These are phyloP conservation scores for Aspergillus floridensis DNA, from an alignment of 2,329 filamentous ascomycete species.

Conservation along the genomic window DNA sequence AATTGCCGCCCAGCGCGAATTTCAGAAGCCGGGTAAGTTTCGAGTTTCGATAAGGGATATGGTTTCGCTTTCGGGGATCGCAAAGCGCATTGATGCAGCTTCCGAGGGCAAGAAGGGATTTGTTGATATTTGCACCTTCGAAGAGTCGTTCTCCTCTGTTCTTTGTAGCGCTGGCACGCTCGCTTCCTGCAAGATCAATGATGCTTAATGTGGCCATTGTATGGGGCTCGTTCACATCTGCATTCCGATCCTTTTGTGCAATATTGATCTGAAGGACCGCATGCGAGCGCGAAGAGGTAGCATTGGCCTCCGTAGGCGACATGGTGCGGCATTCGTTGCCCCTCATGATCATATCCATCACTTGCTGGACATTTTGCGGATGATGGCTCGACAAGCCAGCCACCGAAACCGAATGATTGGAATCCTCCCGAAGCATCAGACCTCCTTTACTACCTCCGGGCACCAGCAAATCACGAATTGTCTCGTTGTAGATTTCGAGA, in stretches of 20 bases:
- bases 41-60: slow-evolving; percentile 96
- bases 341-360: slow-evolving; percentile 98
- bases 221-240: slow-evolving; percentile 86
- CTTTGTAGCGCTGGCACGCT: slow-evolving; percentile 93
- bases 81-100: slow-evolving; percentile 98
- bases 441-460: slow-evolving; percentile 77
- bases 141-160: slow-evolving; percentile 87
- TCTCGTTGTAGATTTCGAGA: slow-evolving; percentile 98
- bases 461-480: slow-evolving; percentile 91
- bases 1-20: slow-evolving; percentile 95
- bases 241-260: slow-evolving; percentile 89
- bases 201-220: slow-evolving; percentile 98
- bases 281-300: slow-evolving; percentile 94
- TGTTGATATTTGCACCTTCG: slow-evolving; percentile 99
- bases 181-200: slow-evolving; percentile 93
- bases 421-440: slow-evolving; percentile 90
- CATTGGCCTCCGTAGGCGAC: slow-evolving; percentile 94
- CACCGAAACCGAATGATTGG: slow-evolving; percentile 88
- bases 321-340: slow-evolving; percentile 95
- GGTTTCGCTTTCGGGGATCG: slow-evolving; percentile 84
- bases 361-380: slow-evolving; percentile 86
- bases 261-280: slow-evolving; percentile 97
- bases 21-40: slow-evolving; percentile 94
- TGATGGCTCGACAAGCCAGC: slow-evolving; percentile 87
- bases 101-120: slow-evolving; percentile 87